Conservation (phyloP, 2,329 filamentous ascomycete species). For the Epichloe uncinata region DNA sequence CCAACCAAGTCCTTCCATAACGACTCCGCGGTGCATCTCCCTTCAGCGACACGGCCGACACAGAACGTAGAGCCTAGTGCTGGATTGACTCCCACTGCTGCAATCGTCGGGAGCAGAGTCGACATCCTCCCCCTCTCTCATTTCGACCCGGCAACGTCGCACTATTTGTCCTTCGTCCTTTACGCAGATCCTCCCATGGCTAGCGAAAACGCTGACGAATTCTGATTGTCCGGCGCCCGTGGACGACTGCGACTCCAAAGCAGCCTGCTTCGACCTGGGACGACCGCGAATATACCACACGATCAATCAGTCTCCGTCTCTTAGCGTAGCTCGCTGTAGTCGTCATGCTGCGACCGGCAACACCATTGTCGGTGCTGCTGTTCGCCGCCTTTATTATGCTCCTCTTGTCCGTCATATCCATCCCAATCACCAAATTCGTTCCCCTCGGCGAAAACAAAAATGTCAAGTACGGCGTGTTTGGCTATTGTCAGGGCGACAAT, state of each 20-base stretch:
- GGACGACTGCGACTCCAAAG: neutral
- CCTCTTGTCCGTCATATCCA: slow-evolving; percentile 78
- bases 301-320: slow-evolving; percentile 8
- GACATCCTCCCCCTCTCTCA: neutral
- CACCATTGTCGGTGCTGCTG: slow-evolving; percentile 76
- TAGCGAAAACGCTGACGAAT: neutral
- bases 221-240: slow-evolving; percentile 1
- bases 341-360: slow-evolving; percentile 81
- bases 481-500: slow-evolving; percentile 54
- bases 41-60: neutral
- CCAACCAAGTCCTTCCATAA: too few species aligned
- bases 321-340: slow-evolving; percentile 10
- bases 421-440: slow-evolving; percentile 75
- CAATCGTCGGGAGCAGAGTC: neutral
- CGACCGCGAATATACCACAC: neutral
- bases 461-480: slow-evolving; percentile 83
- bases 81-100: neutral
- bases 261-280: neutral
- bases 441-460: slow-evolving; percentile 66
- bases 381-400: slow-evolving; percentile 75
- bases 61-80: neutral
- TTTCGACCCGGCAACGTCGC: neutral
- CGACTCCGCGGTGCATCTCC: neutral
- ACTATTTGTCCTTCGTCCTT: neutral
- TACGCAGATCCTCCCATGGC: slow-evolving; percentile 1